Evolutionary conservation across 176 grass and related monocot species (phyloP).

Genomic region (Oryza punctata): DNA sequence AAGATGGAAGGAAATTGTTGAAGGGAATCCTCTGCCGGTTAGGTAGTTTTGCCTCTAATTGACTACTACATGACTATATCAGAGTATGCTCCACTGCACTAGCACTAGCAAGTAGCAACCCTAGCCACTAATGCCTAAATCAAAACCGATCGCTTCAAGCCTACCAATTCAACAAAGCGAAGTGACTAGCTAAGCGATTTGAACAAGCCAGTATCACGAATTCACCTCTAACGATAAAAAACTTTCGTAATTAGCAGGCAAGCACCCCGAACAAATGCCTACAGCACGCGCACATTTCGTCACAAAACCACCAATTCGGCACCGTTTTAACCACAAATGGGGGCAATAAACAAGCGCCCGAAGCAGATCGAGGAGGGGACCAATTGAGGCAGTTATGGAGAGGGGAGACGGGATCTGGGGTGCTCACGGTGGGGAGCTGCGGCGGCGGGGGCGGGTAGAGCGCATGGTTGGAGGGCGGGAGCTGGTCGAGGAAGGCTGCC

Average conservation of each 20-base stretch:
- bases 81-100: not conserved
- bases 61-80: not conserved
- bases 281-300: not conserved
- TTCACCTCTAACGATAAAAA: slow-evolving; percentile 23
- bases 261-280: slow-evolving; percentile 25
- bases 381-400: slow-evolving; percentile 38
- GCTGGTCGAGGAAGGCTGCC: slow-evolving; percentile 88
- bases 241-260: not conserved
- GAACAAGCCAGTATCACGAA: not conserved
- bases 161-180: not conserved
- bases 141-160: slow-evolving; percentile 1
- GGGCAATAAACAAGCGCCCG: not conserved
- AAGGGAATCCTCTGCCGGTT: not conserved
- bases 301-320: not conserved
- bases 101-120: not conserved
- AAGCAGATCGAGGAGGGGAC: not conserved
- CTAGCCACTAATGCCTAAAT: slow-evolving; percentile 10
- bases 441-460: slow-evolving; percentile 90
- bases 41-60: slow-evolving; percentile 18
- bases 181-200: not conserved
- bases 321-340: not conserved
- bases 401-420: slow-evolving; percentile 54
- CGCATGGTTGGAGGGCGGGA: slow-evolving; percentile 71
- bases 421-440: slow-evolving; percentile 87
- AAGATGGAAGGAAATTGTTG: slow-evolving; percentile 4